Evolutionary conservation across 2,329 filamentous ascomycete genomes (phyloP), one percentile per base, ranked within the genome.

Genomic region (Apiospora pterosperma): DNA sequence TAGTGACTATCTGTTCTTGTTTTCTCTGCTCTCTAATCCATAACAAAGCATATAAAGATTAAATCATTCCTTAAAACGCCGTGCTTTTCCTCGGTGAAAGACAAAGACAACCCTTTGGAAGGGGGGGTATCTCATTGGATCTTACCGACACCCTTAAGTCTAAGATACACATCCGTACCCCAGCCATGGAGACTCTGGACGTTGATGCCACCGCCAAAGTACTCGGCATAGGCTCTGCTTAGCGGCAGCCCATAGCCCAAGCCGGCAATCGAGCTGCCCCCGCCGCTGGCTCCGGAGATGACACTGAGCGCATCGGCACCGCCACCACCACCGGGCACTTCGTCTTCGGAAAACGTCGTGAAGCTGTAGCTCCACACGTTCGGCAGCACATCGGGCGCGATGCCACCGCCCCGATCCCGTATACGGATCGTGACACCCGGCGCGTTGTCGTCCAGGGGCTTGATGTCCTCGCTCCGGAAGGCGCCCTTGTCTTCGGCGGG

Each of bases 321-420:
- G 39, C 79, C 75, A 14, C 80, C 77, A 66, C 70, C 66, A 23
- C 77, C 78, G 36, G 78, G 76, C 59, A 79, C 69, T 74, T 86
- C 78, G 63, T 90, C 85, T 25, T 92, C 92, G 64, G 88, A 90
- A 77, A 98, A 98, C 0, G 96, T 99, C 23, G 95, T 97, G 76
- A 97, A 99, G 67, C 92, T 96, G 76, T 98, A 99, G 7, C 93
- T 94, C 94, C 96, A 99, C 65, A 99, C 94, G 69, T 95, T 90
- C 5, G 90, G 89, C 38, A 96, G 80, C 34, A 96, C 90, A 19
- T 94, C 92, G 0, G 94, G 92, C 0, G 89, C 86, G 64, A 99
- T 98, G 39, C 96, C 96, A 48, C 95, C 95, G 61, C 96, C 96
- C n/a, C 93, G 89, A 75, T 99, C 96, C 10, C 96, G 90, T 70